Evolutionary conservation across 2,329 filamentous ascomycete genomes (phyloP), one percentile per base, ranked within the genome.

Genomic region (Metarhizium guizhouense): DNA sequence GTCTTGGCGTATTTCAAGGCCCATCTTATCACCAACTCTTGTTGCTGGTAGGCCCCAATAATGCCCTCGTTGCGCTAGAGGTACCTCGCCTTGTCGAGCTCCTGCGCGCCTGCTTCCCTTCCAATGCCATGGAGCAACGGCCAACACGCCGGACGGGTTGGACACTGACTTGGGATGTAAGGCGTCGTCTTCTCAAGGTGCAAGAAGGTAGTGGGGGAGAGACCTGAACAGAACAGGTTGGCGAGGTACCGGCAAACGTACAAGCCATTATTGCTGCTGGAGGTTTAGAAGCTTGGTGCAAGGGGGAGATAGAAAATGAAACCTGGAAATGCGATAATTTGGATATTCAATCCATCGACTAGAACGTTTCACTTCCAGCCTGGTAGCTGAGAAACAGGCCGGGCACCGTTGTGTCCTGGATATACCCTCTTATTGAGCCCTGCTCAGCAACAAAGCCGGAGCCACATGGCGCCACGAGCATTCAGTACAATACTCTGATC

Each of bases 41-140:
- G 36, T 38, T 38, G 36, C 36, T 3, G 4, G 36, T 6, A 38
- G 36, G 80, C 65, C 88, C 92, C 74, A 92, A 92, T 72, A 91
- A 91, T 61, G 87, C 85, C 0, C 76, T 91, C 5, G 80, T 90
- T 77, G 82, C 82, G 1, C 74, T 91, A 13, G 87, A 92, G 66
- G 77, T 89, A 1, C 87, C 86, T 4, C 74, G 77, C 18, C 76
- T 92, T 0, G n/a, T 90, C 4, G 69, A 85, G 67, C 76, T 85
- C 36, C 75, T 93, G 20, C 75, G 88, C 2, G 82, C 83, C 66
- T 76, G 76, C 0, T 91, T 83, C 67, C 70, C 72, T 53, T 70
- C 64, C 20, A 69, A 75, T 18, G 25, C 36, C 11, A 29, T 40
- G 1, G 7, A n/a, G 8, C 55, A 55, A 45, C 34, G 38, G 8